These are phyloP conservation scores for Warburgia ugandensis DNA, from an alignment of 164 flowering plant genomes.

Conservation along the genomic window DNA sequence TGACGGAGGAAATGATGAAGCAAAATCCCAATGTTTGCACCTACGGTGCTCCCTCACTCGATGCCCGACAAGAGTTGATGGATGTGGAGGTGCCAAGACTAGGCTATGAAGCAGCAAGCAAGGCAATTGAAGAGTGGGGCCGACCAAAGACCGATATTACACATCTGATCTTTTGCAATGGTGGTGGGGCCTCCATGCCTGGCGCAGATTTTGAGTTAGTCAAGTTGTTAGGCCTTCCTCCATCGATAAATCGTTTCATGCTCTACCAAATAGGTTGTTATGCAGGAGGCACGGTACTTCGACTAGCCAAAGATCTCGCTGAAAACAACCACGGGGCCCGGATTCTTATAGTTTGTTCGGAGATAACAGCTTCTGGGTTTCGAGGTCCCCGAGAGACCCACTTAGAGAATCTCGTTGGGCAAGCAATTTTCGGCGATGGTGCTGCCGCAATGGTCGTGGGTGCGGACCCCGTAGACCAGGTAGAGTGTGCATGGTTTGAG, in stretches of 20 bases:
- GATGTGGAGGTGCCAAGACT: slow-evolving; percentile 5
- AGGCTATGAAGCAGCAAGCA: slow-evolving; percentile 4
- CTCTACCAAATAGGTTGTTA: slow-evolving; percentile 4
- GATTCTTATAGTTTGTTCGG: slow-evolving; percentile 4
- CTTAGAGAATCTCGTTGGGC: slow-evolving; percentile 3
- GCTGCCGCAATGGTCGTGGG: not conserved
- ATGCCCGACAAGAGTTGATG: slow-evolving; percentile 5
- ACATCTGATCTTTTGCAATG: slow-evolving; percentile 8
- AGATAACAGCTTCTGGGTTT: not conserved
- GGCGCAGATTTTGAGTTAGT: slow-evolving; percentile 3
- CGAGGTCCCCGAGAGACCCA: slow-evolving; percentile 7
- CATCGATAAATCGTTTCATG: slow-evolving; percentile 6
- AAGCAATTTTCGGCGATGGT: slow-evolving; percentile 2
- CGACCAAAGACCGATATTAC: slow-evolving; percentile 4
- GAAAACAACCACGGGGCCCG: slow-evolving; percentile 8
- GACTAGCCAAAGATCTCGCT: slow-evolving; percentile 5
- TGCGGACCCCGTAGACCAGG: not conserved
- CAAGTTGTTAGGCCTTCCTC: not conserved
- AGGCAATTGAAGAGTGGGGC: slow-evolving; percentile 10
- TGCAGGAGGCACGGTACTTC: slow-evolving; percentile 2
- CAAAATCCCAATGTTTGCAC: not conserved
- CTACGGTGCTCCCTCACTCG: slow-evolving; percentile 1
- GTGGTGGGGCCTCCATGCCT: slow-evolving; percentile 1
- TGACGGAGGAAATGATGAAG: slow-evolving; percentile 6
- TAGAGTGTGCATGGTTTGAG: not conserved